Percentiles rank a stretch among this genome's conserved stretches.
Evolutionary conservation across 352 stramenopile species (phyloP).

Genomic region (Pythium coloratum): DNA sequence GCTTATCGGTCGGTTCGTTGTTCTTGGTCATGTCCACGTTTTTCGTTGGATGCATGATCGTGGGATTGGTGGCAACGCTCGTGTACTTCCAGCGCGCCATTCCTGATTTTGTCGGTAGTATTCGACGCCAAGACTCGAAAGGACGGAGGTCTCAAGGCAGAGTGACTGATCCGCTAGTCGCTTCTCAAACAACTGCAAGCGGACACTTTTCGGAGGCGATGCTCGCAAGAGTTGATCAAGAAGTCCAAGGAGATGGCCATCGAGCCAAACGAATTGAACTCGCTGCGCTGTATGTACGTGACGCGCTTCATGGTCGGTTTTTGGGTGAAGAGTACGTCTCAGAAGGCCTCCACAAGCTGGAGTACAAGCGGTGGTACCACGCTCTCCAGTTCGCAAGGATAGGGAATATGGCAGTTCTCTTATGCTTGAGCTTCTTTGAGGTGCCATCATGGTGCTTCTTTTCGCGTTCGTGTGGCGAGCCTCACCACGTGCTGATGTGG

Average conservation of each 20-base stretch:
- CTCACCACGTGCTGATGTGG: conserved; percentile 34
- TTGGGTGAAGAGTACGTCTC: conserved; percentile 51
- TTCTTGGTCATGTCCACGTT: conserved; percentile 48
- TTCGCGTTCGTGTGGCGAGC: conserved; percentile 34
- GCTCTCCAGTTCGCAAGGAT: conserved; percentile 40
- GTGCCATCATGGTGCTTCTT: conserved; percentile 61
- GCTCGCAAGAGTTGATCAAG: conserved; percentile 4
- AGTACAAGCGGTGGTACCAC: conserved; percentile 57
- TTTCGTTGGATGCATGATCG: conserved; percentile 32
- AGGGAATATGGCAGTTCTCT: conserved; percentile 47
- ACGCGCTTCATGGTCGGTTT: conserved; percentile 47
- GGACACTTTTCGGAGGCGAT: conserved; percentile 6
- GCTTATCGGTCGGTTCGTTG: conserved; percentile 41
- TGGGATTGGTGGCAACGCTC: conserved; percentile 28
- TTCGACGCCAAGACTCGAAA: conserved; percentile 21
- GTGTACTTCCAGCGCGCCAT: conserved; percentile 35
- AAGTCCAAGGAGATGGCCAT: conserved; percentile 23
- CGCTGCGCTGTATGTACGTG: conserved; percentile 47
- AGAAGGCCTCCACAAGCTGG: conserved; percentile 42
- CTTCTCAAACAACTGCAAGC: background rate
- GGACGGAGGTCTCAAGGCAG: background rate
- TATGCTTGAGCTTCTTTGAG: conserved; percentile 55
- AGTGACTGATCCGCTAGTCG: background rate
- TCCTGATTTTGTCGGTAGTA: conserved; percentile 26
- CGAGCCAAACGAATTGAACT: conserved; percentile 36